Evolutionary conservation across 2,329 filamentous ascomycete genomes (phyloP), one percentile per base, ranked within the genome.

Genomic region (Fusarium subtropicale): DNA sequence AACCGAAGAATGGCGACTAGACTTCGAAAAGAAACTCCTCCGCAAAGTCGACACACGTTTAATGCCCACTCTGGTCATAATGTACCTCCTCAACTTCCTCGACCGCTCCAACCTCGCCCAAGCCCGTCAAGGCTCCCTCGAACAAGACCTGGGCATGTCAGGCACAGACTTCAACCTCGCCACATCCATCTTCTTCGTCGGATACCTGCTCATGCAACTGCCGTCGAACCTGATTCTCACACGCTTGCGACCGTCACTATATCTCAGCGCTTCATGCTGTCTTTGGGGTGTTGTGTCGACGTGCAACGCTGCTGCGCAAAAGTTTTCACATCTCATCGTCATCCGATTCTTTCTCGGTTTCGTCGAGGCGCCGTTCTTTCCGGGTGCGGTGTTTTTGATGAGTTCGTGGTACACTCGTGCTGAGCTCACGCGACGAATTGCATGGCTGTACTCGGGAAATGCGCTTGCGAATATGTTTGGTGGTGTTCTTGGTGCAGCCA

Each of bases 151-250:
- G 0, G 76, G 76, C 2, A 86, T 89, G 83, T 78, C 73, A 8
- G 85, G 85, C 10, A 88, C 85, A 3, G 84, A 89, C 48, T 88
- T 86, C 71, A 88, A 88, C 66, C 76, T 87, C 5, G 82, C 90
- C 0, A 82, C 91, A 1, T 88, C 87, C 1, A 77, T 88, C 51
- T 91, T 91, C 76, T 88, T 88, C 63, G 85, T 88, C 2, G 84
- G 87, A 5, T 90, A 90, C 68, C 78, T 90, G 1, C 76, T 88
- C 15, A 88, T 89, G 83, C 87, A 90, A 73, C 77, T 90, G 0
- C 88, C 88, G 0, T 88, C 86, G 0, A 90, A 90, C 64, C 79
- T 90, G 59, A 71, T 87, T 0, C 77, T 90, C 4, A 88, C 86
- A 0, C 79, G 84, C 5, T 77, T 87, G 31, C 80, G 82, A 12